Percentiles rank a stretch among this genome's conserved stretches.
phyloP scores from a whole-genome alignment of 768 basidiomycete species.

The Pisolithus microcarpus region DNA sequence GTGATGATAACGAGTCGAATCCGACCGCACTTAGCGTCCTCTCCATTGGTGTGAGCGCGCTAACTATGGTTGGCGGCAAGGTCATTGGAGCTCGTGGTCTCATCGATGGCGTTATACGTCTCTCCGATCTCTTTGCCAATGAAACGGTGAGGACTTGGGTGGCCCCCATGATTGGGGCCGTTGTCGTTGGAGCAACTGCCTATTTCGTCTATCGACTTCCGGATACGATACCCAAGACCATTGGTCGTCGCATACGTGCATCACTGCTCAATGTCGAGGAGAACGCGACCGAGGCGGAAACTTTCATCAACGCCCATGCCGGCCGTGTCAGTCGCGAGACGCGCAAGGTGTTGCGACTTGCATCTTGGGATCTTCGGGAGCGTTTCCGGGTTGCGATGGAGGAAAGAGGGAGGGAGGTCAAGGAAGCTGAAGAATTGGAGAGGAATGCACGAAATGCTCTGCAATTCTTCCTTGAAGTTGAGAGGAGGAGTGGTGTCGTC shows the following conservation, averaged over 20 bases:
- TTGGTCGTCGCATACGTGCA: conserved; percentile 76
- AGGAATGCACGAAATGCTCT: conserved; percentile 62
- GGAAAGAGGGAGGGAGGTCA: conserved; percentile 69
- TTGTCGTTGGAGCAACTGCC: conserved; percentile 62
- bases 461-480: conserved; percentile 56
- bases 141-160: conserved; percentile 80
- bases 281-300: conserved; percentile 42
- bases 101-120: conserved; percentile 68
- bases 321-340: conserved; percentile 75
- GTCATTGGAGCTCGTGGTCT: conserved; percentile 67
- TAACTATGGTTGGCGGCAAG: conserved; percentile 87
- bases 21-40: conserved; percentile 63
- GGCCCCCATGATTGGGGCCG: conserved; percentile 75
- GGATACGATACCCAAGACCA: conserved; percentile 76
- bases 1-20: conserved; percentile 33
- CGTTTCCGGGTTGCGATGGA: conserved; percentile 79
- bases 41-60: conserved; percentile 73
- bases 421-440: conserved; percentile 68
- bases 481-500: conserved; percentile 37
- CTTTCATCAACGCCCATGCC: conserved; percentile 62
- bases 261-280: conserved; percentile 47
- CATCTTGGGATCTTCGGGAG: conserved; percentile 84
- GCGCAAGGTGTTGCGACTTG: conserved; percentile 85
- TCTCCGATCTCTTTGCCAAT: conserved; percentile 75
- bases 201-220: conserved; percentile 89